Evolutionary conservation across 139 green algal species (phyloP), one percentile per base, ranked within the genome.

Genomic region (Desmodesmus armatus): DNA sequence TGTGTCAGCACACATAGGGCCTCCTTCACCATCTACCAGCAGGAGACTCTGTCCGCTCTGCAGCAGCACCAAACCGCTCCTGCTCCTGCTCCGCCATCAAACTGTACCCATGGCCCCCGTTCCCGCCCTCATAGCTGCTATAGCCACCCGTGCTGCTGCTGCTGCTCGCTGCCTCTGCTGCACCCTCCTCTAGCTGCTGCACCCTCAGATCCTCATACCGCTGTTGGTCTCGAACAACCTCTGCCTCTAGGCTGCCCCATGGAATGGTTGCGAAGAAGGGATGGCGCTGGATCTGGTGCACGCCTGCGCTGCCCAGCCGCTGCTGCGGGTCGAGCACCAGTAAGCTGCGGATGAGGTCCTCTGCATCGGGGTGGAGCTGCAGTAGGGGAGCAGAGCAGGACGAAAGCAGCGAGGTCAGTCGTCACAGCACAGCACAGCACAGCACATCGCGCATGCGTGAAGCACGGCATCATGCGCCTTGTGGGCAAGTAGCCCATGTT

Each of bases 201-300:
- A 2, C n/a, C 53, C 29, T 19, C 25, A 82, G 40, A 21, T 53
- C 37, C 0, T 21, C 19, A 58, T 72, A 66, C 33, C 71, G 53
- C 37, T 82, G 76, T 55, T 82, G 76, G 43, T 82, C 76, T 1
- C 76, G 76, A 25, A 41, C 33, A 1, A 82, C 76, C 19, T 82
- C 76, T 27, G 62, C 33, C 9, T 37, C 55, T 21, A 82, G n/a
- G 29, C 76, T 71, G 55, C 76, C 72, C 76, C 76, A 82, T 27
- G 63, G 29, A 3, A 82, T 29, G 23, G 41, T 41, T 15, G 76
- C 78, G 77, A 84, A 84, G 78, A 84, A 84, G 29, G 62, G 78
- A 29, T 84, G 78, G 62, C 55, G 78, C 78, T 40, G 47, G 78
- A 84, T 75, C 19, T 84, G 37, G 3, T 84, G 62, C 21, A 76